Evolutionary conservation across 2,329 filamentous ascomycete genomes (phyloP), one percentile per base, ranked within the genome.

Genomic region (Colletotrichum sp.): DNA sequence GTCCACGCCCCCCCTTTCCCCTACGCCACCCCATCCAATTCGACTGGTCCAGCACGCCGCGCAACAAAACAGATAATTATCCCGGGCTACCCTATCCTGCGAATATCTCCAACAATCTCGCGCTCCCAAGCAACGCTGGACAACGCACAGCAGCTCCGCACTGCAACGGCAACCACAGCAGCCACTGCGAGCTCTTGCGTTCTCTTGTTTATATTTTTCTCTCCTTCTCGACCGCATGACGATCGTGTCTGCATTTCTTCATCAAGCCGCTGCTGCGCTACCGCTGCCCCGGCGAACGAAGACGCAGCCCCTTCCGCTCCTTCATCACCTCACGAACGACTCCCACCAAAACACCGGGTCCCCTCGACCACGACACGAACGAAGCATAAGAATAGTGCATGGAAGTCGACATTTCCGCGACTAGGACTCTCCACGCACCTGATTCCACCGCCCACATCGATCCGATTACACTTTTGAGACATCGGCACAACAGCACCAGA

Each of bases 21-120:
- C 63, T 52, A 52, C 44, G 44, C 62, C 65, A 39, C 59, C 71
- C 69, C 32, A 67, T 30, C 39, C 64, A 44, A 22, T 64, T 67
- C 55, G 57, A 30, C 63, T 62, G 44, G 64, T 30, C 44, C 36
- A 27, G 52, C 22, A 69, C 52, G 34, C 55, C 67, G 69, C 39
- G 73, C 57, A 72, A 76, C 73, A 76, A 76, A 76, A 76, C 70
- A 76, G 70, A 64, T 49, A 57, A 59, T 22, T 55, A 73, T 69
- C 64, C 73, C 73, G 59, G 70, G 64, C 73, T 65, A 62, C 64
- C 70, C 59, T 65, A 63, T 73, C 73, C 64, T 73, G 55, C 39
- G 57, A 76, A 30, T 32, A 64, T 39, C 73, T 69, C 22, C 64
- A 61, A 69, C 64, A 76, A 76, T 73, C 44, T 72, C 49, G 71